Conservation (phyloP, 345 rosid genomes). For the Arabidopsis thaliana region DNA sequence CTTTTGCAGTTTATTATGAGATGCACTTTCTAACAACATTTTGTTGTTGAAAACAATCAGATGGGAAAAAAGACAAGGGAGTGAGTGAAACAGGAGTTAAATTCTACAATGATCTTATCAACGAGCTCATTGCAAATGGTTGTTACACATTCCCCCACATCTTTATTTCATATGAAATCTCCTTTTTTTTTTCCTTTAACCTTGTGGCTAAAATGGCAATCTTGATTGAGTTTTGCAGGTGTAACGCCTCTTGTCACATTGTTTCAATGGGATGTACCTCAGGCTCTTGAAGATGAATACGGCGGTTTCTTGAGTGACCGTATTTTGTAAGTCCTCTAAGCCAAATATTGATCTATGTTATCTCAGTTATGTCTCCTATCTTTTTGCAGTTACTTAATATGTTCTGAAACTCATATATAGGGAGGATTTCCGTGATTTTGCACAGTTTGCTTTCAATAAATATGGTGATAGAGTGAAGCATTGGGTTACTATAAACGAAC, state of each 20-base stretch:
- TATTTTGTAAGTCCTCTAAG: conserved; percentile 38
- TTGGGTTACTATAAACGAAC: conserved; percentile 64
- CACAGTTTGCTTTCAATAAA: conserved; percentile 42
- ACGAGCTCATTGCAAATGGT: conserved; percentile 57
- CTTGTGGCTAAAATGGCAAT: not conserved
- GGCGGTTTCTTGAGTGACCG: conserved; percentile 42
- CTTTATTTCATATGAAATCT: not conserved
- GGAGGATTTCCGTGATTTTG: conserved; percentile 43
- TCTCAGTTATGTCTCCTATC: not conserved
- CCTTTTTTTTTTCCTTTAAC: not conserved
- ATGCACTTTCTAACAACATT: not conserved
- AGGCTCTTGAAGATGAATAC: conserved; percentile 45
- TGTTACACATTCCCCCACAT: not conserved
- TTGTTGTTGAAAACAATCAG: conserved; percentile 29
- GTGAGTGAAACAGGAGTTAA: conserved; percentile 53
- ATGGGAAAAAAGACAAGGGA: conserved; percentile 54
- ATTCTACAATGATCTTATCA: conserved; percentile 63
- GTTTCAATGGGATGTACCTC: conserved; percentile 51
- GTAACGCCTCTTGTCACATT: conserved; percentile 44
- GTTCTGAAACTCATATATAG: conserved; percentile 10
- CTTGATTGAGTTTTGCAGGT: conserved; percentile 33
- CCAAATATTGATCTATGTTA: not conserved
- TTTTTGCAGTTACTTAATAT: not conserved
- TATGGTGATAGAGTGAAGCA: conserved; percentile 64
- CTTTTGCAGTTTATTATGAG: not conserved